Evolutionary conservation across 2,329 filamentous ascomycete species (phyloP), one percentile per base, ranked within the genome.

Genomic region (Aspergillus sp.): DNA sequence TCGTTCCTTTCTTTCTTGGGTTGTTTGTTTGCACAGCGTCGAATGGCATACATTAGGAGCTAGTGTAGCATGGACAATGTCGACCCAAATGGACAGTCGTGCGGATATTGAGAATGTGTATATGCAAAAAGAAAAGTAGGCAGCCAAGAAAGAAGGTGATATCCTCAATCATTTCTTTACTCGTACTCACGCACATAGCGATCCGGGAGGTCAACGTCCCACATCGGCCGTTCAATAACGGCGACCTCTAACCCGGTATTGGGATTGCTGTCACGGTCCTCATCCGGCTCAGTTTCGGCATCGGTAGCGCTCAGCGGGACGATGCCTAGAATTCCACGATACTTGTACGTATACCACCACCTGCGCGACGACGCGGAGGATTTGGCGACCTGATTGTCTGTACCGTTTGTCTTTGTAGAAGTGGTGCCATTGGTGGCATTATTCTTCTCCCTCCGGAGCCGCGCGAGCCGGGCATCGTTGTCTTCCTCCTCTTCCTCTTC

Each of bases 291-390:
- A 5, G 27, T 12, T 11, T 20, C 45, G 19, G 42, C 19, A 24
- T 11, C 27, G 15, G 34, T 37, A 41, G 45, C 39, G 19, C 77
- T 79, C 33, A 89, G 74, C 17, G 84, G 81, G 19, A 86, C 81
- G 45, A 89, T 82, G 5, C 93, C 95, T 60, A 99, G 80, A 66
- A 99, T 92, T n/a, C 93, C 90, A 58, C 93, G 84, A 76, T 98
- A 99, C 75, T 96, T 96, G 81, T 89, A 92, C 5, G 93, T 96
- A 71, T 88, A 86, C 91, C 92, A 98, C 77, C 75, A 74, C 20
- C 70, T 66, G 51, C 75, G 69, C 47, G 66, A 52, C 27, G 67
- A 53, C 15, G 69, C 64, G 39, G 68, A 44, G 72, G 64, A 27
- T 63, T 58, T 42, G 64, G 64, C 33, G 57, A 44, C 39, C 64